phyloP scores from a whole-genome alignment of 2,329 filamentous ascomycete genomes.

The Thielaviopsis punctulata region DNA sequence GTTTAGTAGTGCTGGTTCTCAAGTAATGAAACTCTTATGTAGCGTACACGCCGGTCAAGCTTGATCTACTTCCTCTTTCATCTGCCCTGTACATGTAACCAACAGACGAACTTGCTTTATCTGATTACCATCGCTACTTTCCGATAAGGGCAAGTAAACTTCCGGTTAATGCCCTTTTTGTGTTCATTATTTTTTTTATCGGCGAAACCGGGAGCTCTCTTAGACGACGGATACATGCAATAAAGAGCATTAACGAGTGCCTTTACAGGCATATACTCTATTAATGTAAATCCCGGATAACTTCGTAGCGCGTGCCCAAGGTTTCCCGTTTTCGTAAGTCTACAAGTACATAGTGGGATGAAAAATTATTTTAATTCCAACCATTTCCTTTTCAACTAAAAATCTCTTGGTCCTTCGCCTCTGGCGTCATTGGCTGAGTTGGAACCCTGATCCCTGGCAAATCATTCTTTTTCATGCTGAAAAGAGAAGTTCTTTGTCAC shows the following conservation, averaged over 20 bases:
- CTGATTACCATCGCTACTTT: too few species aligned
- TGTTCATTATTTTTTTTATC: not conserved
- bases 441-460: not conserved
- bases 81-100: too few species aligned
- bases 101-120: too few species aligned
- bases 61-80: too few species aligned
- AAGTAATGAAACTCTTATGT: too few species aligned
- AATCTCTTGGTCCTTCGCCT: not conserved
- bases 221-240: too few species aligned
- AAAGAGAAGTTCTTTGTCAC: too few species aligned
- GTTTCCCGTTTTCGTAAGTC: too few species aligned
- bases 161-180: not conserved
- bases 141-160: too few species aligned
- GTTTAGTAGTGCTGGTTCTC: too few species aligned
- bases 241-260: not conserved
- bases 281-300: not conserved
- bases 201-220: not conserved
- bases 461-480: not conserved
- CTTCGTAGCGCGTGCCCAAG: not conserved
- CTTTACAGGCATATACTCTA: not conserved
- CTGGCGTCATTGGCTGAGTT: not conserved
- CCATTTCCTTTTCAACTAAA: not conserved
- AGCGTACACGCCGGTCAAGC: too few species aligned
- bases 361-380: not conserved
- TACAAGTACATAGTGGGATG: not conserved